phyloP scores from a whole-genome alignment of 345 rosid species.

The Arabidopsis suecica region DNA sequence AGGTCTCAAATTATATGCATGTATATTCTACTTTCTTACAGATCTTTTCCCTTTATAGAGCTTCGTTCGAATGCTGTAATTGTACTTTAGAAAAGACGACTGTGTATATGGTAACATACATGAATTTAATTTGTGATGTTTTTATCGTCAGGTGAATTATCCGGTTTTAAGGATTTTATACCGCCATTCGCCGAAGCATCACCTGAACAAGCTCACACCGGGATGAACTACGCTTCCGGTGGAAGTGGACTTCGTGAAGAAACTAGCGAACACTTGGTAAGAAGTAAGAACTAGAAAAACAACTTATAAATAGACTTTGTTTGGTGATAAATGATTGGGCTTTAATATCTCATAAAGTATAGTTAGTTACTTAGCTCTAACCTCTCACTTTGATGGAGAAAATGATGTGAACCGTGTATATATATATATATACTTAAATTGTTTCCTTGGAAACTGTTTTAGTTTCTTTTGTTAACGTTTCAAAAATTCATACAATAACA shows the following conservation, averaged over 20 bases:
- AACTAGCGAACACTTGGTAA: conserved; percentile 41
- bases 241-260: conserved; percentile 42
- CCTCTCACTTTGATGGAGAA: neutral
- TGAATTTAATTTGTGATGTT: neutral
- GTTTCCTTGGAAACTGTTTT: too few species aligned
- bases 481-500: too few species aligned
- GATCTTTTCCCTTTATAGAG: too few species aligned
- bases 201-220: conserved; percentile 42
- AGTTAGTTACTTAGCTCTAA: neutral
- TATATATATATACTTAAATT: too few species aligned
- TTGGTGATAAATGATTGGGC: neutral
- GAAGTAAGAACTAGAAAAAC: conserved; percentile 26
- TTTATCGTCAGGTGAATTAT: conserved; percentile 45
- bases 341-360: neutral
- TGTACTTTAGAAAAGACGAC: too few species aligned
- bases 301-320: neutral
- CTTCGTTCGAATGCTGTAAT: too few species aligned
- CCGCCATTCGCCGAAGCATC: conserved; percentile 46
- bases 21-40: too few species aligned
- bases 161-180: conserved; percentile 55
- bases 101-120: too few species aligned
- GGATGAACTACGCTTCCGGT: conserved; percentile 55
- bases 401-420: neutral
- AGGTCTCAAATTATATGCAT: neutral
- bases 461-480: neutral